These are phyloP conservation scores for Penicillium soppii DNA, from an alignment of 495 filamentous ascomycete species.

Conservation along the genomic window DNA sequence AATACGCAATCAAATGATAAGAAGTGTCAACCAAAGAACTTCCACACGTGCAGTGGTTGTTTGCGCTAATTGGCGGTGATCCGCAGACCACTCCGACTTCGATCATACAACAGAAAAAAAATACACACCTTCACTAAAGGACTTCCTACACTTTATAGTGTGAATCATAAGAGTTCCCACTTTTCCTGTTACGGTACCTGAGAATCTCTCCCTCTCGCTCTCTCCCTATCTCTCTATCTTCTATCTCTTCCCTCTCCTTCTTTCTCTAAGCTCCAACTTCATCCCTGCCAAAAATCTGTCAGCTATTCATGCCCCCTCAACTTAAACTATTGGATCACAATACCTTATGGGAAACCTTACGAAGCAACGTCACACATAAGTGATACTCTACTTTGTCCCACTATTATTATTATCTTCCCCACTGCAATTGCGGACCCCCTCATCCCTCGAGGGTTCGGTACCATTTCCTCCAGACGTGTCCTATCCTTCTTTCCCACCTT, in stretches of 20 bases:
- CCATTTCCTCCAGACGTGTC: neutral
- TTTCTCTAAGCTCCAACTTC: neutral
- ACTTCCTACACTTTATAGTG: neutral
- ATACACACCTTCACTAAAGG: slow-evolving; percentile 2
- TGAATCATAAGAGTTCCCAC: no score
- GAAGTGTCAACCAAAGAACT: slow-evolving; percentile 1
- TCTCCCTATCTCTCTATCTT: neutral
- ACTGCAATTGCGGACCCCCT: slow-evolving; percentile 16
- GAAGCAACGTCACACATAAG: slow-evolving; percentile 8
- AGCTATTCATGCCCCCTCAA: neutral
- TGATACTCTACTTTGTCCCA: slow-evolving; percentile 20
- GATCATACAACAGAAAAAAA: no score
- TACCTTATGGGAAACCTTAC: neutral
- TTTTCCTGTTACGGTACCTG: neutral
- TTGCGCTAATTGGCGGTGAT: slow-evolving; percentile 24
- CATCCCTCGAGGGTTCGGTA: slow-evolving; percentile 10
- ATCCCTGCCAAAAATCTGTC: neutral
- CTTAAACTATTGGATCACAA: no score
- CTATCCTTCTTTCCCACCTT: slow-evolving; percentile 2
- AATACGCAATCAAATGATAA: no score
- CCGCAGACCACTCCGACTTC: slow-evolving; percentile 16
- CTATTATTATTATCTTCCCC: slow-evolving; percentile 23
- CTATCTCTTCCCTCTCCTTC: neutral
- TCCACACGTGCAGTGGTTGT: slow-evolving; percentile 22
- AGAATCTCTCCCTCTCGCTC: neutral